A percentile compares a stretch with the other conserved stretches of the same genome.
phyloP scores from a whole-genome alignment of 139 green algal species.

The Pleodorina starrii region DNA sequence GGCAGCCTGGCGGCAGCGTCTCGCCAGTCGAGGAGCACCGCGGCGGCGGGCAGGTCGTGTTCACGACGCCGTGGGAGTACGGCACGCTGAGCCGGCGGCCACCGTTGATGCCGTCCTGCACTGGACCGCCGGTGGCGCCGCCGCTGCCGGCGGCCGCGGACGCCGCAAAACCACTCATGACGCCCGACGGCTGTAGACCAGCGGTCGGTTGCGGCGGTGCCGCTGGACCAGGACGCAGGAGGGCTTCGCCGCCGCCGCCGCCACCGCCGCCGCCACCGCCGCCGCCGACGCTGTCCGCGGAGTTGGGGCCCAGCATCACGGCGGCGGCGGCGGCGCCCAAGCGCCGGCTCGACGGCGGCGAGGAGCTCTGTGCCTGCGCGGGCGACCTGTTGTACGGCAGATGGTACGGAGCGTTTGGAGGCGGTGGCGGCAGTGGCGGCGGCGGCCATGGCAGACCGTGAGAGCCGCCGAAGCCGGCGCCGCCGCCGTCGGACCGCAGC shows the following conservation, averaged over 20 bases:
- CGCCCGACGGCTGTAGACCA: background rate
- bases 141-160: background rate
- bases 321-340: background rate
- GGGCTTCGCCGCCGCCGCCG: background rate
- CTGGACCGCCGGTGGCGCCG: background rate
- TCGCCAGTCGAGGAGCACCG: constrained; percentile 1
- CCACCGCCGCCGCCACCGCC: background rate
- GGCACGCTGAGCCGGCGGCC: background rate
- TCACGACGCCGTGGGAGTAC: constrained; percentile 17
- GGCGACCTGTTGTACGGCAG: background rate
- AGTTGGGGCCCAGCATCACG: background rate
- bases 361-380: background rate
- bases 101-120: background rate
- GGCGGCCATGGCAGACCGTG: background rate
- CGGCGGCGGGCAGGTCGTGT: constrained; percentile 17
- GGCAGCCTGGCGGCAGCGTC: background rate
- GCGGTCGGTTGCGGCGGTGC: background rate
- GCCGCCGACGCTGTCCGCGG: background rate
- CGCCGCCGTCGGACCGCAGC: background rate
- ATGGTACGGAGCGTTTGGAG: background rate
- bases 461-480: background rate
- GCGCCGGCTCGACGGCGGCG: background rate
- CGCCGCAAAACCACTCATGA: background rate
- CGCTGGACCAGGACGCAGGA: background rate
- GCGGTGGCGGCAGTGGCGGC: background rate